A percentile compares a stretch with the other conserved stretches of the same genome.
Evolutionary conservation across 768 basidiomycete species (phyloP).

Genomic region (Suillus clintonianus): DNA sequence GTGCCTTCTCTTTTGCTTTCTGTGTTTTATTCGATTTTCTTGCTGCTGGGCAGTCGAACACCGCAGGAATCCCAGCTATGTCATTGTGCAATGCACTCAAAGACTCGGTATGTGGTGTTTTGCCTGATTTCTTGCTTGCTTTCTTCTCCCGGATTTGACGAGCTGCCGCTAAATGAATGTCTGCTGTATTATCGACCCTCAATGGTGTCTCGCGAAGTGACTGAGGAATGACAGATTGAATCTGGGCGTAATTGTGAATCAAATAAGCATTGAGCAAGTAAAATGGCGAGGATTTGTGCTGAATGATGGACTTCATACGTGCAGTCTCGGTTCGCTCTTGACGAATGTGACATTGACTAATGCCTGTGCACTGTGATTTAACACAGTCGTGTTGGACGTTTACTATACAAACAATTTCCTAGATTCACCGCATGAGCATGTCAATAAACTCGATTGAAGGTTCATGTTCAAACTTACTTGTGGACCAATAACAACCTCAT

Average conservation of each 20-base stretch:
- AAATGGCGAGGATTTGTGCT: background rate
- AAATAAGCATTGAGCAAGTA: background rate
- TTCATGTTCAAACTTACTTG: background rate
- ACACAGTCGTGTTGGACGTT: slow-evolving; percentile 2
- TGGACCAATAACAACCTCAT: background rate
- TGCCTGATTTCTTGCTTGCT: background rate
- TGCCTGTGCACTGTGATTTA: background rate
- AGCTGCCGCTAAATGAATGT: background rate
- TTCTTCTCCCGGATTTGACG: background rate
- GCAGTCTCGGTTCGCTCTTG: background rate
- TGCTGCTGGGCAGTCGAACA: background rate
- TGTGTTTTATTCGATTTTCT: background rate
- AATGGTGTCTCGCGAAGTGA: background rate
- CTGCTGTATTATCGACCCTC: background rate
- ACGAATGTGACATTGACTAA: background rate
- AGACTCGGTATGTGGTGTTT: background rate
- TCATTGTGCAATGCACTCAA: background rate
- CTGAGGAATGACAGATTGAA: slow-evolving; percentile 2
- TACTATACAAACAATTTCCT: background rate
- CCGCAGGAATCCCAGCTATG: background rate
- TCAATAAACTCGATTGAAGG: no score
- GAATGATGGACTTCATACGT: background rate
- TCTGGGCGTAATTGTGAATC: slow-evolving; percentile 5
- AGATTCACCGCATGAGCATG: background rate
- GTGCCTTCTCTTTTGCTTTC: background rate